These are phyloP conservation scores for Paraconiothyrium brasiliense DNA, from an alignment of 2,329 filamentous ascomycete species.

Conservation along the genomic window DNA sequence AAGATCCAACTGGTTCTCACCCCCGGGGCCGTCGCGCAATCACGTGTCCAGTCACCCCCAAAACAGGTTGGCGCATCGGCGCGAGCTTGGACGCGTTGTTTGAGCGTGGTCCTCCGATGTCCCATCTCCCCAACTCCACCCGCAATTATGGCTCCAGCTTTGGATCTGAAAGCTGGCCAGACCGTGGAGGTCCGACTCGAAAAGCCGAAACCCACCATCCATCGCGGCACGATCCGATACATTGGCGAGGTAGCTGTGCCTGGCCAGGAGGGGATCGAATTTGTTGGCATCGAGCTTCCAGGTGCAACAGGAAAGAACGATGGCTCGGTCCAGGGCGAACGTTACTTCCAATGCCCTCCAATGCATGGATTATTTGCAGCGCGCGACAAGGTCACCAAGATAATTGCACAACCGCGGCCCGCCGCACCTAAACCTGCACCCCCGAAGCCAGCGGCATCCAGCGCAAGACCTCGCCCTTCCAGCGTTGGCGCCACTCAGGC, in stretches of 20 bases:
- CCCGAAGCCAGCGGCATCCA: constrained; percentile 25
- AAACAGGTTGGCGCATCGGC: not conserved
- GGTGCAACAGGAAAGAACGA: constrained; percentile 89
- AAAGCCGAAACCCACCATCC: constrained; percentile 63
- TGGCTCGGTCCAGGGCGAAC: constrained; percentile 83
- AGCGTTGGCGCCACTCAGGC: constrained; percentile 32
- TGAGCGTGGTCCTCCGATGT: not conserved
- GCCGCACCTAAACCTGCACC: constrained; percentile 20
- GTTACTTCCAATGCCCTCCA: constrained; percentile 83
- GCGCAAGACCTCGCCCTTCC: constrained; percentile 33
- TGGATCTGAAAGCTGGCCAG: constrained; percentile 66
- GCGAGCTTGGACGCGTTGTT: constrained; percentile 11
- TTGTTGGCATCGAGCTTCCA: constrained; percentile 89
- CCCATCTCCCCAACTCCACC: constrained; percentile 9
- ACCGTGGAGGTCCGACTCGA: constrained; percentile 70
- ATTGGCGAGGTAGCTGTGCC: constrained; percentile 71
- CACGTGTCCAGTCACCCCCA: constrained; percentile 2
- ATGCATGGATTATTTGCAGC: constrained; percentile 87
- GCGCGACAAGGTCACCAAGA: constrained; percentile 70
- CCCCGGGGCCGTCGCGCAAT: not conserved
- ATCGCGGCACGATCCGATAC: constrained; percentile 80
- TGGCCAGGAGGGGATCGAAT: constrained; percentile 79
- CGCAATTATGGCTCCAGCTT: constrained; percentile 15
- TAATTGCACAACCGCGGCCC: constrained; percentile 34
- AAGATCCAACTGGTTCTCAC: not conserved